Evolutionary conservation across 345 rosid genomes (phyloP).

Genomic region (Populus simonii): DNA sequence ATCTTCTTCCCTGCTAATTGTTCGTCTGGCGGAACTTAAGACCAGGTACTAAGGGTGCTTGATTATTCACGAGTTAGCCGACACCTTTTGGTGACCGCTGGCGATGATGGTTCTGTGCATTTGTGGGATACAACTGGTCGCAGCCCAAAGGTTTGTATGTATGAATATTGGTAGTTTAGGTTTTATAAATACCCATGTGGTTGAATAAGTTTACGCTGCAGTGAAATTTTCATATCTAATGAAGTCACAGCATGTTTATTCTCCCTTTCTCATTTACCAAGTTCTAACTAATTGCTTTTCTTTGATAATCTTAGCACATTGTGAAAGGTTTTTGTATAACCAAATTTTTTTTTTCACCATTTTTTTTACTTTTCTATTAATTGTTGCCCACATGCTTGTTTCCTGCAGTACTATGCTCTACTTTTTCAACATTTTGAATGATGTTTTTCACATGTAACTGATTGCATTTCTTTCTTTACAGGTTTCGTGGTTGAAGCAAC

Average conservation of each 20-base stretch:
- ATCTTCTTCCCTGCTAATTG: conserved; percentile 38
- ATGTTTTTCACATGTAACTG: conserved; percentile 4
- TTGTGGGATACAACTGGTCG: conserved; percentile 97
- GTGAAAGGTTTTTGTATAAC: background rate
- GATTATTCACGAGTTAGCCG: conserved; percentile 90
- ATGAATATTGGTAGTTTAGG: background rate
- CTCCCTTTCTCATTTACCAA: background rate
- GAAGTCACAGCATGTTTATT: background rate
- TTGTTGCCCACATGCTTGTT: background rate
- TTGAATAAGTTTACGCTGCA: background rate
- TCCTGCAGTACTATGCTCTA: background rate
- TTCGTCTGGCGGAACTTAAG: conserved; percentile 51
- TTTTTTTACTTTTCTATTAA: background rate
- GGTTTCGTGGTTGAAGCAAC: conserved; percentile 96
- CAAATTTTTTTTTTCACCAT: background rate
- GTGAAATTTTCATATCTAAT: background rate
- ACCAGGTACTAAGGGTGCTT: conserved; percentile 95
- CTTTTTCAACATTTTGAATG: background rate
- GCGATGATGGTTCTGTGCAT: conserved; percentile 96
- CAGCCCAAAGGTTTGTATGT: conserved; percentile 66
- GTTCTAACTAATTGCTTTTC: background rate
- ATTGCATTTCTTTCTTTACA: conserved; percentile 30
- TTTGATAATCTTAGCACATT: background rate
- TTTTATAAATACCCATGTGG: background rate
- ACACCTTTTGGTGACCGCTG: conserved; percentile 91